Percentiles rank a stretch among this genome's conserved stretches.
phyloP scores from a whole-genome alignment of 2,329 filamentous ascomycete species.

The Penicillium olsonii region DNA sequence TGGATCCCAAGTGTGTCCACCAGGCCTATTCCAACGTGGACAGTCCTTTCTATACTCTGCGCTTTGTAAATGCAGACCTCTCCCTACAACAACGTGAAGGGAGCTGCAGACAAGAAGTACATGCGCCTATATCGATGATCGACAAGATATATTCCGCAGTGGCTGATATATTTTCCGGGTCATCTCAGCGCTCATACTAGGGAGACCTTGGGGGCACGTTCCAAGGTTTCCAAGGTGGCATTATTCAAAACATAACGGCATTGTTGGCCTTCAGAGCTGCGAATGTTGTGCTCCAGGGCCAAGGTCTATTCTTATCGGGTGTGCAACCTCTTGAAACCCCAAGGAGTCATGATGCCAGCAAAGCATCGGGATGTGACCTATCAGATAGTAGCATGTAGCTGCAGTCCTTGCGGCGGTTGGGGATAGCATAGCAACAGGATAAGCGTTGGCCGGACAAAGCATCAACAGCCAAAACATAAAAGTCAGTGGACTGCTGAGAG shows the following conservation, averaged over 20 bases:
- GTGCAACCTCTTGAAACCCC: background rate
- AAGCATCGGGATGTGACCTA: slow-evolving; percentile 9
- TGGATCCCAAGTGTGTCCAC: slow-evolving; percentile 8
- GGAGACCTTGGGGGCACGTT: no score
- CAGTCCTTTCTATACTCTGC: no score
- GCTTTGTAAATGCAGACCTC: background rate
- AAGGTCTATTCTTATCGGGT: background rate
- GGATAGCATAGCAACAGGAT: slow-evolving; percentile 13
- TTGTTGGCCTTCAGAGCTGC: slow-evolving; percentile 6
- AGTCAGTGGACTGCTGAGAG: background rate
- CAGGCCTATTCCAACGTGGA: background rate
- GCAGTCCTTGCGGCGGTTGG: slow-evolving; percentile 14
- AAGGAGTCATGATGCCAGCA: background rate
- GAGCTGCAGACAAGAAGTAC: background rate
- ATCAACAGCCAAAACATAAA: slow-evolving; percentile 10
- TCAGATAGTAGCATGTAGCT: slow-evolving; percentile 4
- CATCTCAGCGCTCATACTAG: background rate
- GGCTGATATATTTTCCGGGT: slow-evolving; percentile 10
- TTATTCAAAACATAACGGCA: slow-evolving; percentile 2
- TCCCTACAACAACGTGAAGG: background rate
- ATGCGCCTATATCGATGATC: background rate
- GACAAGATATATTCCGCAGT: background rate
- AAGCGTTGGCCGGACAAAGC: slow-evolving; percentile 19
- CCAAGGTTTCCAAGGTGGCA: no score
- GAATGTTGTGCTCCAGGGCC: no score